phyloP scores from a whole-genome alignment of 495 filamentous ascomycete genomes.

The Penicillium taxi region DNA sequence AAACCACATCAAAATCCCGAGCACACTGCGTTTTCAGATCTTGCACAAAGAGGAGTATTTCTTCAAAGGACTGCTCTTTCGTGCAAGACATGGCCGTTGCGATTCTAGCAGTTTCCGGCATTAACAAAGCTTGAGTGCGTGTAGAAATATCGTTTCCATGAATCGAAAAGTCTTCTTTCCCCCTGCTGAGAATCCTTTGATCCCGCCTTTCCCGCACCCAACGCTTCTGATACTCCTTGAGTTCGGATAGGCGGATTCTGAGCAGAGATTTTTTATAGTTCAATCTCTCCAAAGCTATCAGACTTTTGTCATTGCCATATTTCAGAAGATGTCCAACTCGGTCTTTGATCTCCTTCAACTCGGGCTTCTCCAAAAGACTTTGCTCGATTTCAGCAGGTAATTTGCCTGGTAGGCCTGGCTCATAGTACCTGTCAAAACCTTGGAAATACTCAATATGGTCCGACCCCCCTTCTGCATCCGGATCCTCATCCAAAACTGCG shows the following conservation, averaged over 20 bases:
- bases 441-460: constrained; percentile 19
- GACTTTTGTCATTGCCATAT: not conserved
- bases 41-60: constrained; percentile 17
- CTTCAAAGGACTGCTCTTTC: constrained; percentile 11
- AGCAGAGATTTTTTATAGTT: constrained; percentile 10
- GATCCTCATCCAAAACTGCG: constrained; percentile 13
- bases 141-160: constrained; percentile 8
- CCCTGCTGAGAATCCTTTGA: constrained; percentile 10
- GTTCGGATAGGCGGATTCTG: constrained; percentile 8
- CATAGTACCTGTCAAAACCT: constrained; percentile 14
- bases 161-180: constrained; percentile 7
- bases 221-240: constrained; percentile 12
- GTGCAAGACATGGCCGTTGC: constrained; percentile 11
- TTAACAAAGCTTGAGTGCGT: constrained; percentile 10
- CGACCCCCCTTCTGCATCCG: constrained; percentile 9
- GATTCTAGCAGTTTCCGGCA: constrained; percentile 11
- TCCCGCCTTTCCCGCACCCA: constrained; percentile 13
- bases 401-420: constrained; percentile 10
- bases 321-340: constrained; percentile 4
- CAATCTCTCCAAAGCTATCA: constrained; percentile 2
- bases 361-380: constrained; percentile 9
- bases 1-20: constrained; percentile 16
- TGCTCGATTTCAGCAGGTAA: constrained; percentile 14
- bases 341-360: constrained; percentile 8
- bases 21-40: constrained; percentile 12